Evolutionary conservation across 352 stramenopile species (phyloP).

Genomic region (Halophytophthora polymorphica): DNA sequence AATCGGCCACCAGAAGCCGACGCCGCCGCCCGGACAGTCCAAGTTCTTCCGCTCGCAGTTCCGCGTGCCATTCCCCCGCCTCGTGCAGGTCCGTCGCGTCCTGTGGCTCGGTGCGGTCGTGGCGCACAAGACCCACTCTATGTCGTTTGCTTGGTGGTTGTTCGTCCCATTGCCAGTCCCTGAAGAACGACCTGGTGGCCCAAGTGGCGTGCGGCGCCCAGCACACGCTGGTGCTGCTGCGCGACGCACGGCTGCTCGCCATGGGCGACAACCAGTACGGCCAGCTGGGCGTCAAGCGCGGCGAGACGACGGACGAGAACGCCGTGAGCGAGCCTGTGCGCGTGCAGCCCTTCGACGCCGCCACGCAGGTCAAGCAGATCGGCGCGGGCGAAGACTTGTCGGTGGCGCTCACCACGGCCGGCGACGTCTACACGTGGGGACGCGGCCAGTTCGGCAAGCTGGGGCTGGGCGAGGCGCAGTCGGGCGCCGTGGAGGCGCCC

Average conservation of each 20-base stretch:
- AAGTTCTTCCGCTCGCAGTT: conserved; percentile 83
- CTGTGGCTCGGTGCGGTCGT: neutral
- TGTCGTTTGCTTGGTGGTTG: neutral
- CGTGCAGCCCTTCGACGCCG: conserved; percentile 17
- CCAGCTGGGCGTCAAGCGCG: conserved; percentile 46
- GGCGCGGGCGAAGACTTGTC: conserved; percentile 67
- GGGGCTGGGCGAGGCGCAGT: conserved; percentile 42
- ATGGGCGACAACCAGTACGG: conserved; percentile 78
- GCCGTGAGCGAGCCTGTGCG: conserved; percentile 35
- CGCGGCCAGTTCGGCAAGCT: conserved; percentile 67
- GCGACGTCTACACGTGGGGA: conserved; percentile 74
- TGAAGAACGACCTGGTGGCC: conserved; percentile 50
- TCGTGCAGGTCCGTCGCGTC: conserved; percentile 45
- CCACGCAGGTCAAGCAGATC: conserved; percentile 40
- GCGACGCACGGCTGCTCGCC: conserved; percentile 54
- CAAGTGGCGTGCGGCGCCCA: conserved; percentile 65
- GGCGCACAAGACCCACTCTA: neutral
- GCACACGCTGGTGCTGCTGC: conserved; percentile 67
- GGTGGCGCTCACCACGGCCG: conserved; percentile 42
- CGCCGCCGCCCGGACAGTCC: conserved; percentile 44
- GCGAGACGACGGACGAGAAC: conserved; percentile 28
- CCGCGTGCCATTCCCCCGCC: conserved; percentile 59
- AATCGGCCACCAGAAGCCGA: conserved; percentile 63
- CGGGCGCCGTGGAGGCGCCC: conserved; percentile 31
- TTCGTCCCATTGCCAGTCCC: conserved; percentile 24